phyloP scores from a whole-genome alignment of 179 eudicot species.

The Sideroxylon spinosum region DNA sequence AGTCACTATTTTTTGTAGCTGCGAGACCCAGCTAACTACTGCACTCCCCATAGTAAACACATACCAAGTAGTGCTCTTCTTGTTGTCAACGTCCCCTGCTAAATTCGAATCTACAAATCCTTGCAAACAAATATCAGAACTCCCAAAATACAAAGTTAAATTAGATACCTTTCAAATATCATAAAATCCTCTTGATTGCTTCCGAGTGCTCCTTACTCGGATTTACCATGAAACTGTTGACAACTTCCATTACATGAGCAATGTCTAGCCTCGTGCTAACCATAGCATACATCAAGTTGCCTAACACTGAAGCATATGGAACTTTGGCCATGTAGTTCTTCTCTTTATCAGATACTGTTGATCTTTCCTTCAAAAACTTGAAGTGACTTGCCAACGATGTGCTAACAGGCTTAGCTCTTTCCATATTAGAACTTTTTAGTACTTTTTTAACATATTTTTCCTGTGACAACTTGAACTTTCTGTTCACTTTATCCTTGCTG shows the following conservation, averaged over 20 bases:
- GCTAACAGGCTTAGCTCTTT: not conserved
- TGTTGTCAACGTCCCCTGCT: too few species aligned
- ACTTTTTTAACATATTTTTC: not conserved
- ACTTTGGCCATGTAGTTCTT: not conserved
- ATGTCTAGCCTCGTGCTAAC: not conserved
- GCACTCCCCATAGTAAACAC: not conserved
- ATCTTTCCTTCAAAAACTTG: too few species aligned
- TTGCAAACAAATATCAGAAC: not conserved
- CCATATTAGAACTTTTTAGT: not conserved
- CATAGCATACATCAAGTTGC: not conserved
- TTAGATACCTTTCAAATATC: not conserved
- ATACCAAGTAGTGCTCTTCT: too few species aligned
- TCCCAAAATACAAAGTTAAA: not conserved
- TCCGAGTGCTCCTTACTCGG: too few species aligned
- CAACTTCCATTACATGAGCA: not conserved
- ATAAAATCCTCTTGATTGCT: not conserved
- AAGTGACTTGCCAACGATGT: too few species aligned
- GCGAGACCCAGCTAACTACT: not conserved
- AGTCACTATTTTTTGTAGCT: not conserved
- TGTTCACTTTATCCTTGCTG: not conserved
- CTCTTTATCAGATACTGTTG: not conserved
- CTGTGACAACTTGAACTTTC: not conserved
- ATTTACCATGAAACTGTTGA: too few species aligned
- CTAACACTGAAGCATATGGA: too few species aligned
- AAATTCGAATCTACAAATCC: too few species aligned